Percentiles rank a stretch among this genome's conserved stretches.
Conservation (phyloP, 164 flowering plant genomes). For the Echeveria elegans region DNA sequence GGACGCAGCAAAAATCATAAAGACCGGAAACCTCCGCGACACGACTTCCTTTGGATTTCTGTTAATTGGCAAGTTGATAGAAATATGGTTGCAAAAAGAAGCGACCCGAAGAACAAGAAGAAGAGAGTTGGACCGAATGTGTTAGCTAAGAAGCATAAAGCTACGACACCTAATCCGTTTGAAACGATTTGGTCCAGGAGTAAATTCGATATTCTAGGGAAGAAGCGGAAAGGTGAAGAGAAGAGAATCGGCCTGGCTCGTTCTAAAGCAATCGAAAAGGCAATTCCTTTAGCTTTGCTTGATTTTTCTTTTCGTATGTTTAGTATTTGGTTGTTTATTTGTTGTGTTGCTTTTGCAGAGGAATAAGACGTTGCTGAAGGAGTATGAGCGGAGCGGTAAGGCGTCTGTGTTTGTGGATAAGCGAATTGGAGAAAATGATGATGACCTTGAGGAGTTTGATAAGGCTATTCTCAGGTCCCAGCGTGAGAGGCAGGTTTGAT, state of each 20-base stretch:
- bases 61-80: too few relatives aligned
- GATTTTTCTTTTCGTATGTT: background rate
- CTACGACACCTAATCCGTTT: constrained; percentile 53
- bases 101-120: constrained; percentile 20
- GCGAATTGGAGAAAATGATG: constrained; percentile 82
- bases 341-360: constrained; percentile 36
- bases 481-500: constrained; percentile 67
- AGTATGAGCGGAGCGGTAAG: constrained; percentile 75
- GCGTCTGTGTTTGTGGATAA: constrained; percentile 76
- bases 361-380: constrained; percentile 73
- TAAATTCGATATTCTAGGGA: constrained; percentile 79
- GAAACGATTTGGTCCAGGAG: constrained; percentile 87
- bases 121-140: constrained; percentile 27
- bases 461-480: constrained; percentile 86
- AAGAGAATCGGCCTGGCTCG: constrained; percentile 79
- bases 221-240: constrained; percentile 88
- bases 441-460: constrained; percentile 67
- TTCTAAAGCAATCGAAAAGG: constrained; percentile 73
- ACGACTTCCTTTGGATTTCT: too few relatives aligned
- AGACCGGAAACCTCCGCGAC: too few relatives aligned
- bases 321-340: background rate
- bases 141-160: constrained; percentile 47
- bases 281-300: background rate
- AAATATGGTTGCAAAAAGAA: background rate
- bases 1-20: too few relatives aligned